Conservation (phyloP, 441 rosid species). For the Populus hybrid region DNA sequence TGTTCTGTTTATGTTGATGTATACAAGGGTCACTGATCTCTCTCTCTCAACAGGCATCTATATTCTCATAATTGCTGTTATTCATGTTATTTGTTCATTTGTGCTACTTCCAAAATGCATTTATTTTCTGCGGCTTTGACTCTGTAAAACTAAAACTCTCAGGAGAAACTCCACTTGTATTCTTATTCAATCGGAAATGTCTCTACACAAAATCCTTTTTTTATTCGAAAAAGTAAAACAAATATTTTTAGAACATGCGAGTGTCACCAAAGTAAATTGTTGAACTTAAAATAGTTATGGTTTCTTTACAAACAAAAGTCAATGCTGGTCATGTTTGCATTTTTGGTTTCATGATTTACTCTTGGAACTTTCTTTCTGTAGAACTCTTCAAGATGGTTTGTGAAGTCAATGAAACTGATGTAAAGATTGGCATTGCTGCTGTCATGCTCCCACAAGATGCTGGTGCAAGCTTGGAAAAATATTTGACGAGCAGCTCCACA, state of each 20-base stretch:
- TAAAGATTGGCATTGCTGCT: constrained; percentile 74
- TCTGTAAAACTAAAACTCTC: neutral
- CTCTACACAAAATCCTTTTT: neutral
- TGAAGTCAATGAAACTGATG: constrained; percentile 81
- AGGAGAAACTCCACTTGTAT: neutral
- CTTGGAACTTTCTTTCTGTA: constrained; percentile 26
- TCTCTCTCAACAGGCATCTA: constrained; percentile 1
- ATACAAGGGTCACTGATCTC: neutral
- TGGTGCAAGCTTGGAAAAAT: constrained; percentile 64
- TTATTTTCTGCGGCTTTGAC: neutral
- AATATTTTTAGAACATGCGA: neutral
- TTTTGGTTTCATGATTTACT: neutral
- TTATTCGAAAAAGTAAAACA: neutral
- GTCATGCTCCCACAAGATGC: constrained; percentile 99
- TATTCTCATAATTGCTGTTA: neutral
- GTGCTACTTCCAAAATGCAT: neutral
- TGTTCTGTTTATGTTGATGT: neutral
- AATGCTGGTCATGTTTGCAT: neutral
- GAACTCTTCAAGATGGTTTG: constrained; percentile 99
- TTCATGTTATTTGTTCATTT: neutral
- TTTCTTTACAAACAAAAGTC: neutral
- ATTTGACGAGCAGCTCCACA: constrained; percentile 47
- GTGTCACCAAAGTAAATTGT: neutral
- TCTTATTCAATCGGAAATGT: neutral
- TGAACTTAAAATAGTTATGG: neutral